phyloP scores from a whole-genome alignment of 495 filamentous ascomycete genomes.

The Xylaria scruposa region DNA sequence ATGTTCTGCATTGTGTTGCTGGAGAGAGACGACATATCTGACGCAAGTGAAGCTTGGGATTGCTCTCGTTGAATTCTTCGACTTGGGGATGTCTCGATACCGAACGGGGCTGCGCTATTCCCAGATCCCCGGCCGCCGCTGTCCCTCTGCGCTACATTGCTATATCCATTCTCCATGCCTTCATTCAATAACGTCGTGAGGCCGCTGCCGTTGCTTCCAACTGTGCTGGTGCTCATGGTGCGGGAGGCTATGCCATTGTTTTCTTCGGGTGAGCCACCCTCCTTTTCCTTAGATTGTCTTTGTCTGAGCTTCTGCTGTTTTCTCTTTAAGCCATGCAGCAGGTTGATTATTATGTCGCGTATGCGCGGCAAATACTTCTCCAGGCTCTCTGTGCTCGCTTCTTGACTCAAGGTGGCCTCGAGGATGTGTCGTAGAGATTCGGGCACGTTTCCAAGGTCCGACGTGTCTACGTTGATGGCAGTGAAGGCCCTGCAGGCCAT shows the following conservation, averaged over 20 bases:
- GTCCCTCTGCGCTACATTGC: conserved; percentile 38
- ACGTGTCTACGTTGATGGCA: conserved; percentile 92
- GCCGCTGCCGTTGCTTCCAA: conserved; percentile 63
- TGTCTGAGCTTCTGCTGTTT: conserved; percentile 93
- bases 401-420: conserved; percentile 94
- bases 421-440: conserved; percentile 88
- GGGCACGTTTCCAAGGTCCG: conserved; percentile 92
- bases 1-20: conserved; percentile 72
- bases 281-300: conserved; percentile 73
- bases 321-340: conserved; percentile 92
- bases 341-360: conserved; percentile 96
- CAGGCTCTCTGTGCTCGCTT: conserved; percentile 89
- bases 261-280: conserved; percentile 51
- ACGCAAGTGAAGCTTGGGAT: conserved; percentile 52
- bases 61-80: conserved; percentile 54
- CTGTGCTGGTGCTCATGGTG: conserved; percentile 72
- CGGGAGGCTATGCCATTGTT: conserved; percentile 51
- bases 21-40: conserved; percentile 66
- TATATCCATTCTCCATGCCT: conserved; percentile 54
- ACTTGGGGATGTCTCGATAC: conserved; percentile 45
- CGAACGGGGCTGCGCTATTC: conserved; percentile 8
- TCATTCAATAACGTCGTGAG: conserved; percentile 74
- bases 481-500: conserved; percentile 95
- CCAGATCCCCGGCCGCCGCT: conserved; percentile 4
- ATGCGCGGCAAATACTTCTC: conserved; percentile 92